Conservation (phyloP, 208 protist species). For the Wallacemonas sp. region DNA sequence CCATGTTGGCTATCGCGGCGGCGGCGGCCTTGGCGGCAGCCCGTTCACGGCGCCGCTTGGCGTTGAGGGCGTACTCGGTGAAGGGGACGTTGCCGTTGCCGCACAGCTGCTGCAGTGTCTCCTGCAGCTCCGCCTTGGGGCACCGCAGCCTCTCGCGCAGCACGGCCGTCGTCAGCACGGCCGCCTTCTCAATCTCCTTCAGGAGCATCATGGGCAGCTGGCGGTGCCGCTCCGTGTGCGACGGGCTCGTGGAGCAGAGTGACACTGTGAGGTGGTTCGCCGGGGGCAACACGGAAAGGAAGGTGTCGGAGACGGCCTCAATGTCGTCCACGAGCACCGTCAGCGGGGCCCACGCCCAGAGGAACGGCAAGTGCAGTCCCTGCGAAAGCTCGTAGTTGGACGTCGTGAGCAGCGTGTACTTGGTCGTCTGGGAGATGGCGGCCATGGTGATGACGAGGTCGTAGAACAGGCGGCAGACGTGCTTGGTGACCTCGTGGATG, state of each 20-base stretch:
- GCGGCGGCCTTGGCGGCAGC: constrained; percentile 21
- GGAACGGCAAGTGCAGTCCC: constrained; percentile 44
- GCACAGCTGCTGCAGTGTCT: constrained; percentile 43
- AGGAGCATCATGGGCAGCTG: constrained; percentile 40
- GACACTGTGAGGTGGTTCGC: constrained; percentile 58
- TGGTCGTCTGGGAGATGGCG: constrained; percentile 58
- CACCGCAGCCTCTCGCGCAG: constrained; percentile 70
- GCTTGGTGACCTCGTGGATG: constrained; percentile 43
- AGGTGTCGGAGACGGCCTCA: constrained; percentile 56
- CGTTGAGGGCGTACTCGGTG: constrained; percentile 9
- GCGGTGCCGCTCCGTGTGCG: constrained; percentile 40
- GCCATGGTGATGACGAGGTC: constrained; percentile 68
- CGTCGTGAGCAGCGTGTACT: constrained; percentile 45
- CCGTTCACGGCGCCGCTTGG: constrained; percentile 16
- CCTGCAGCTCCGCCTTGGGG: constrained; percentile 42
- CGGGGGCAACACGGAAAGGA: constrained; percentile 65
- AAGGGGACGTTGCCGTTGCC: constrained; percentile 29
- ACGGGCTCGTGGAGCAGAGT: constrained; percentile 48
- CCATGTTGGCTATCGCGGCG: constrained; percentile 22
- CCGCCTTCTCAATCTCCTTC: constrained; percentile 46
- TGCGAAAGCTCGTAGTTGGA: constrained; percentile 46
- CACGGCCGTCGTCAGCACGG: constrained; percentile 42
- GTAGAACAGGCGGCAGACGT: constrained; percentile 51
- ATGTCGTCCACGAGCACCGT: constrained; percentile 77
- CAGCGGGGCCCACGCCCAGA: constrained; percentile 67